Evolutionary conservation across 345 rosid genomes (phyloP), one percentile per base, ranked within the genome.

Genomic region (Linum usitatissimum): DNA sequence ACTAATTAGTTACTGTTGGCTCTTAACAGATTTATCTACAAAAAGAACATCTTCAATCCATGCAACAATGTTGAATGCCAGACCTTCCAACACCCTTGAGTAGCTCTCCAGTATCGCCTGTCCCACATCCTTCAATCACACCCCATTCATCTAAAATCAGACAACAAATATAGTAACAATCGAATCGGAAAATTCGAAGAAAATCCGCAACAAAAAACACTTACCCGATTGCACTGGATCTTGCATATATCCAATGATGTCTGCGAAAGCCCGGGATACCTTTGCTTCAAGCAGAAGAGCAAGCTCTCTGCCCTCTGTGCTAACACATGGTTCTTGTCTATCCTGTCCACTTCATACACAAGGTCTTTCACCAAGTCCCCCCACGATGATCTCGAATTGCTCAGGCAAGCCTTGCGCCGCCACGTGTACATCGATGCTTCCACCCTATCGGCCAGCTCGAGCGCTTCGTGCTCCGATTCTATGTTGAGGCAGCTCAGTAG

Each of bases 391-490:
- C 79, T 89, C 31, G 96, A 89, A 56, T 85, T 75, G 68, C 66
- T 65, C 53, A 83, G 40, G 66, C 94, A 86, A 3, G 88, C 86
- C 77, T 94, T 94, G 10, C 91, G 88, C 58, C 92, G 82, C 99
- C 99, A 93, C 6, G 92, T 93, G 65, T 86, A 87, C 82, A 90
- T 78, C 0, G 99, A 87, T 65, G 95, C 92, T 65, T 93, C 99
- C 0, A 86, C 80, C 39, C 70, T 75, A 70, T 90, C 92, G 1
- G 92, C 97, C 1, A 86, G 84, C 83, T 86, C 92, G n/a, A 93
- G 81, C 0, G 97, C 97, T 71, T 87, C 95, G 13, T 84, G 97
- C 71, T 93, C 99, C 0, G 99, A 86, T 72, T 82, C 67, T 59
- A 90, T 69, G 58, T 76, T 83, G 31, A 93, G 79, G 70, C 76